Evolutionary conservation across 2,329 filamentous ascomycete genomes (phyloP).

Genomic region (Colletotrichum tofieldiae): DNA sequence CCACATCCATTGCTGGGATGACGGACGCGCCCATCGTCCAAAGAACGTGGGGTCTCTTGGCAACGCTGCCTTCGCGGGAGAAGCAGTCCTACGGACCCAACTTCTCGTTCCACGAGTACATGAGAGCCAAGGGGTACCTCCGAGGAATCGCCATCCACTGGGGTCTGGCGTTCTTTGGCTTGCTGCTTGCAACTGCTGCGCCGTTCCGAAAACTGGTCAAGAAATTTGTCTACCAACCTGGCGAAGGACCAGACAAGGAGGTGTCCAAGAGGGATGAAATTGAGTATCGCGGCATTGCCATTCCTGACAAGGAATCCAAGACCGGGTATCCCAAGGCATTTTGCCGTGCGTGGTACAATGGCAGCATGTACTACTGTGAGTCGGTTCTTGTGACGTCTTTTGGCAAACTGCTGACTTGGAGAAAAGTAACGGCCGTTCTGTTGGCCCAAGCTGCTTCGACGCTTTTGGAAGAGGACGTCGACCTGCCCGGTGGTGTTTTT

Average conservation of each 20-base stretch:
- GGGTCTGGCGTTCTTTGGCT: constrained; percentile 58
- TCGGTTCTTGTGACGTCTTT: constrained; percentile 14
- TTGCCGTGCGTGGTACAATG: constrained; percentile 69
- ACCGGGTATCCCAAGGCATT: constrained; percentile 64
- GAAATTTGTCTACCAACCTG: constrained; percentile 66
- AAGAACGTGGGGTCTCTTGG: constrained; percentile 74
- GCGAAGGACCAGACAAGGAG: constrained; percentile 69
- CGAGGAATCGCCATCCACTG: constrained; percentile 67
- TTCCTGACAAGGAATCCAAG: constrained; percentile 67
- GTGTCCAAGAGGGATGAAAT: constrained; percentile 71
- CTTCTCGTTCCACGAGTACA: constrained; percentile 72
- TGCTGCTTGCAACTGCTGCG: constrained; percentile 62
- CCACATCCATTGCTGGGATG: constrained; percentile 65
- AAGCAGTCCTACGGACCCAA: constrained; percentile 72
- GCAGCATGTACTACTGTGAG: constrained; percentile 78
- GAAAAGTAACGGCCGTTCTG: constrained; percentile 75
- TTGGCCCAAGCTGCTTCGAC: constrained; percentile 76
- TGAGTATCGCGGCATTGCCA: constrained; percentile 75
- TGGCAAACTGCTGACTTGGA: constrained; percentile 10
- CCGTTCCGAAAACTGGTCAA: constrained; percentile 63
- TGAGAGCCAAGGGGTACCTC: constrained; percentile 65
- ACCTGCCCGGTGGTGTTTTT: constrained; percentile 77
- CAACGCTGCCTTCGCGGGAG: constrained; percentile 58
- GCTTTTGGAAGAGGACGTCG: constrained; percentile 74
- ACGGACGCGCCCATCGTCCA: constrained; percentile 71